phyloP scores from a whole-genome alignment of 331 rosid species.

The Quercus phellos region DNA sequence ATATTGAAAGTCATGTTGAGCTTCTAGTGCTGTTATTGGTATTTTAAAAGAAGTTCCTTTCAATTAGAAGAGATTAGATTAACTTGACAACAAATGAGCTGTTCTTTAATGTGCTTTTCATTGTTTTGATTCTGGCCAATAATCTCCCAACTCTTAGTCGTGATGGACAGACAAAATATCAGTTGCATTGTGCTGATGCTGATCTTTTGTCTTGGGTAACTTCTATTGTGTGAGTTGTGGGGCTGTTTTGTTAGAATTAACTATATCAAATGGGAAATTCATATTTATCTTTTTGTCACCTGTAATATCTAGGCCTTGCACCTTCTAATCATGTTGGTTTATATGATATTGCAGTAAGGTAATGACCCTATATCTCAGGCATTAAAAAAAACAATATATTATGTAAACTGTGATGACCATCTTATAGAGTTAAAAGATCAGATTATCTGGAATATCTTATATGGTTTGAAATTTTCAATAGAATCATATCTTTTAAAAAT shows the following conservation, averaged over 20 bases:
- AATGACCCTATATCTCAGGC: neutral
- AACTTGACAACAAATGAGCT: neutral
- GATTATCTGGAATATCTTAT: neutral
- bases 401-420: no score
- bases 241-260: no score
- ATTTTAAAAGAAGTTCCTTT: neutral
- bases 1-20: conserved; percentile 7
- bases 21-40: neutral
- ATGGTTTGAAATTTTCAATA: neutral
- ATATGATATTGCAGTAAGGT: neutral
- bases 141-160: neutral
- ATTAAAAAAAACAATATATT: no score
- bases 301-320: neutral
- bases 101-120: neutral
- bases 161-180: neutral
- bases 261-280: no score
- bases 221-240: no score
- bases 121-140: neutral
- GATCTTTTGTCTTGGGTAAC: neutral
- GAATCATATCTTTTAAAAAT: neutral
- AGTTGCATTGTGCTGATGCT: neutral
- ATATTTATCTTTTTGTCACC: neutral
- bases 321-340: neutral
- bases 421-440: neutral
- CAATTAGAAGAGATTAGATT: neutral